These are phyloP conservation scores for Paramecium biaurelia DNA, from an alignment of 73 alveolate genomes.

Conservation along the genomic window DNA sequence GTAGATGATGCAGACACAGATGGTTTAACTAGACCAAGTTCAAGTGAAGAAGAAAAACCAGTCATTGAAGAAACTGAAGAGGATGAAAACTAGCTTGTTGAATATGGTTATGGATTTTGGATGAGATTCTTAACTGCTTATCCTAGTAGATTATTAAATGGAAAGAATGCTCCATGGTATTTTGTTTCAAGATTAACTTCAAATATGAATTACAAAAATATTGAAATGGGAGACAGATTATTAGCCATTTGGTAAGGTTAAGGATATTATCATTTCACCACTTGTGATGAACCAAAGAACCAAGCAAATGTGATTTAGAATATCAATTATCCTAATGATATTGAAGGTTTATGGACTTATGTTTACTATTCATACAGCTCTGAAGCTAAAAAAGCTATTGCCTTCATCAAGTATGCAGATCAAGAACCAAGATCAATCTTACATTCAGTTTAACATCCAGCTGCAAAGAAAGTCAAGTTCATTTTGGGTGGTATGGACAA, in stretches of 20 bases:
- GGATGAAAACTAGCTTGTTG: not conserved
- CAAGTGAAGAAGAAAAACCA: conserved; percentile 20
- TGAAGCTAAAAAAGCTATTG: conserved; percentile 10
- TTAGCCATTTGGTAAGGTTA: conserved; percentile 22
- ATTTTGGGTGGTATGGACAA: conserved; percentile 31
- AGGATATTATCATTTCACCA: conserved; percentile 42
- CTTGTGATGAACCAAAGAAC: conserved; percentile 25
- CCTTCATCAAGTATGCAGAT: conserved; percentile 25
- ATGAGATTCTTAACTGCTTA: conserved; percentile 10
- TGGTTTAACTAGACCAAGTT: not conserved
- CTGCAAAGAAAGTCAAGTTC: not conserved
- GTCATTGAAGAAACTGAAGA: conserved; percentile 21
- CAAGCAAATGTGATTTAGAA: not conserved
- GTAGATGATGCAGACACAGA: not conserved
- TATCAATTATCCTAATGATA: conserved; percentile 15
- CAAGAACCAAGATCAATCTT: not conserved
- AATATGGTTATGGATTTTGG: conserved; percentile 54
- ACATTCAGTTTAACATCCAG: not conserved
- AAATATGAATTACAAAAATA: not conserved
- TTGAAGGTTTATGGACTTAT: conserved; percentile 51
- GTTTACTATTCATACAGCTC: conserved; percentile 33
- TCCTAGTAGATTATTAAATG: not conserved
- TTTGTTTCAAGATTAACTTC: not conserved
- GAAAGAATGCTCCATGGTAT: conserved; percentile 40
- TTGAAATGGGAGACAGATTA: conserved; percentile 45